Percentiles rank a stretch among this genome's conserved stretches.
phyloP scores from a whole-genome alignment of 23 red algal species.

The Gracilaria domingensis region DNA sequence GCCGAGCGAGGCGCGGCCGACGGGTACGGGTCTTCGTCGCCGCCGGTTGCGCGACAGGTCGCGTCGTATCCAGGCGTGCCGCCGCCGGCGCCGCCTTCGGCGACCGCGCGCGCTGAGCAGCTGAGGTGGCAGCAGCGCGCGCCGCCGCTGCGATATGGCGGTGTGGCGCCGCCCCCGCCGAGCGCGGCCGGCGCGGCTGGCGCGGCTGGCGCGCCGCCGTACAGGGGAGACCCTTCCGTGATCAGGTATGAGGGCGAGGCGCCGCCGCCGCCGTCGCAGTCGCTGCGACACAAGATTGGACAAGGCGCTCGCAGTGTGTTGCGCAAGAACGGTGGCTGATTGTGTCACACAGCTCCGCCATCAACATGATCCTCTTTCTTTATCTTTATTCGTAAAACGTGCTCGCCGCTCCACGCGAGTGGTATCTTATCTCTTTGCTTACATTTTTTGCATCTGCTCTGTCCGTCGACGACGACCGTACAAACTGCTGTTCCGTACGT shows the following conservation, averaged over 20 bases:
- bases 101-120: neutral
- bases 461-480: too few species aligned
- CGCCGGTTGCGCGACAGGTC: neutral
- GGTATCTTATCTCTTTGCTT: neutral
- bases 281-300: neutral
- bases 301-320: neutral
- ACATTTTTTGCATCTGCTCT: neutral
- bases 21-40: too few species aligned
- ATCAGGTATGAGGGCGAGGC: neutral
- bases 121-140: too few species aligned
- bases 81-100: constrained; percentile 17
- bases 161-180: constrained; percentile 6
- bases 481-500: too few species aligned
- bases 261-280: constrained; percentile 4
- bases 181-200: neutral
- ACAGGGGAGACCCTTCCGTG: neutral
- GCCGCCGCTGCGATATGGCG: neutral
- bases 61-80: constrained; percentile 5
- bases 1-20: too few species aligned
- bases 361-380: neutral
- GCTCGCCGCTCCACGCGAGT: neutral
- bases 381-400: too few species aligned
- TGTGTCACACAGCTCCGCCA: neutral
- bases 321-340: neutral
- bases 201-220: neutral